Conservation (phyloP, 1,284 basidiomycete genomes). For the Ceratorhiza oryzae-sativae region DNA sequence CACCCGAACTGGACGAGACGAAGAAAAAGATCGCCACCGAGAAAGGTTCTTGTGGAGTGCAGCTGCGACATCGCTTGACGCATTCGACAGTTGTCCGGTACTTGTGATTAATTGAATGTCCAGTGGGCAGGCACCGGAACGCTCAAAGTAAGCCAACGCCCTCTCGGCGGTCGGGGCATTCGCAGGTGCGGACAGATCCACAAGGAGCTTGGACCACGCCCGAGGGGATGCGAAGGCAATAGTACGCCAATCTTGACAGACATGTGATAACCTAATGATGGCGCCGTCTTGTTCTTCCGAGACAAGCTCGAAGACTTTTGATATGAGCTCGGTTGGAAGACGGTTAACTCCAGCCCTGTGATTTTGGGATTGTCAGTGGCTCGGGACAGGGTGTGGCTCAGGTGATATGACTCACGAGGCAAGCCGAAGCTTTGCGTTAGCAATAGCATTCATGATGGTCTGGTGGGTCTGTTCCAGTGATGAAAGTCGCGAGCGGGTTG, state of each 20-base stretch:
- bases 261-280: conserved; percentile 37
- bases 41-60: conserved; percentile 15
- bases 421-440: not conserved
- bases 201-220: conserved; percentile 34
- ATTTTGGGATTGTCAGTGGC: not conserved
- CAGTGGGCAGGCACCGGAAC: conserved; percentile 38
- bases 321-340: conserved; percentile 35
- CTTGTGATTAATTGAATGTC: conserved; percentile 30
- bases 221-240: conserved; percentile 35
- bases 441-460: not conserved
- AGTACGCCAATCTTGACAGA: conserved; percentile 31
- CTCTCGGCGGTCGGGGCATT: conserved; percentile 8
- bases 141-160: conserved; percentile 33
- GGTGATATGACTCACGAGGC: conserved; percentile 17
- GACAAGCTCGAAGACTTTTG: conserved; percentile 28
- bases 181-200: conserved; percentile 23
- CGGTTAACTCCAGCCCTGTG: conserved; percentile 18
- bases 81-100: conserved; percentile 8
- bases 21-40: conserved; percentile 39
- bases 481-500: conserved; percentile 7
- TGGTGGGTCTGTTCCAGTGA: conserved; percentile 16
- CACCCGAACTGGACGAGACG: conserved; percentile 5
- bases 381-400: not conserved
- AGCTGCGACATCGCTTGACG: conserved; percentile 23
- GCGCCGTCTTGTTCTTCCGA: conserved; percentile 33